These are phyloP conservation scores for Penicillium sp. DNA, from an alignment of 2,329 filamentous ascomycete genomes.

Conservation along the genomic window DNA sequence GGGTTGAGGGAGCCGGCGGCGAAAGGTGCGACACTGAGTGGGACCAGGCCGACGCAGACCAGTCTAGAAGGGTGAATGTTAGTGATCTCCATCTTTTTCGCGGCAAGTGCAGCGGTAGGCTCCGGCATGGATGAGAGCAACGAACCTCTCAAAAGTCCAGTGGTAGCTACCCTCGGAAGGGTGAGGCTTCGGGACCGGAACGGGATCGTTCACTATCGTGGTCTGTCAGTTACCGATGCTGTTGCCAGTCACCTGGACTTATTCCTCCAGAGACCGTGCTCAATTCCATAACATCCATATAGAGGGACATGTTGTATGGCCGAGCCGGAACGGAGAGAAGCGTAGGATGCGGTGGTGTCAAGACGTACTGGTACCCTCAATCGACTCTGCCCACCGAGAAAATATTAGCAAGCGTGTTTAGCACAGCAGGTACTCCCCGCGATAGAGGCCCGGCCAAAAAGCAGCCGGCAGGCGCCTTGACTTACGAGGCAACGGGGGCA, in stretches of 20 bases:
- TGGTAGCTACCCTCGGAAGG: slow-evolving; percentile 93
- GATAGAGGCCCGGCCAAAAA: neutral
- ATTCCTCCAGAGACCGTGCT: no score
- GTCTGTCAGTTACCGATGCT: slow-evolving; percentile 15
- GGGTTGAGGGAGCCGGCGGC: slow-evolving; percentile 90
- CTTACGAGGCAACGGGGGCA: slow-evolving; percentile 84
- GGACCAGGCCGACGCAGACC: slow-evolving; percentile 76
- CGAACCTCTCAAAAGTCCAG: slow-evolving; percentile 85
- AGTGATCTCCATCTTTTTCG: slow-evolving; percentile 4
- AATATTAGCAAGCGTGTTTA: slow-evolving; percentile 44
- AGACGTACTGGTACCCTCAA: slow-evolving; percentile 69
- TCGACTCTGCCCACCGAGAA: slow-evolving; percentile 56
- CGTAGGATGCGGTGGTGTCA: neutral
- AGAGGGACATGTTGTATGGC: neutral
- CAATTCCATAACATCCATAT: neutral
- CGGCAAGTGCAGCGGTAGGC: neutral
- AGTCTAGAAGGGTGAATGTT: slow-evolving; percentile 51
- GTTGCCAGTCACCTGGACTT: neutral
- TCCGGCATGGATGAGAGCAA: slow-evolving; percentile 5
- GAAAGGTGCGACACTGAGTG: slow-evolving; percentile 86
- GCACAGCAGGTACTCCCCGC: neutral
- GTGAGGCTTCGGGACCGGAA: slow-evolving; percentile 66
- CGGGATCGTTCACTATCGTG: slow-evolving; percentile 76
- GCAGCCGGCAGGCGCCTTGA: slow-evolving; percentile 22
- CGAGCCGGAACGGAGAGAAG: slow-evolving; percentile 4